Conservation (phyloP, 1,284 basidiomycete species). For the Boletus holoroseus region DNA sequence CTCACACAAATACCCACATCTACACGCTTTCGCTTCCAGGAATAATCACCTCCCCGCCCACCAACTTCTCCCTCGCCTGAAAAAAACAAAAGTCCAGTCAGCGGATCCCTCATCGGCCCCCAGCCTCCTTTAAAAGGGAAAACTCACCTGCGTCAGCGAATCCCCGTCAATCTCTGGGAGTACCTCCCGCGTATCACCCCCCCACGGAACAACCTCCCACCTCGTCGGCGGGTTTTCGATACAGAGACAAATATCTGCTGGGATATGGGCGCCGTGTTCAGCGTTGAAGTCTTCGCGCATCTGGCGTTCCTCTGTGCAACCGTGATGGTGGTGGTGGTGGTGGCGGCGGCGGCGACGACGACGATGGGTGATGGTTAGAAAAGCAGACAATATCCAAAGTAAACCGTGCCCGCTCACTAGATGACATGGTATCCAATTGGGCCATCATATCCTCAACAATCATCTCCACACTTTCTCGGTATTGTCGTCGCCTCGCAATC, state of each 20-base stretch:
- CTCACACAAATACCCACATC: neutral
- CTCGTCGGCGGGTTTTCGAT: conserved; percentile 66
- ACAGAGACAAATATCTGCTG: conserved; percentile 69
- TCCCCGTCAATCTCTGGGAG: conserved; percentile 57
- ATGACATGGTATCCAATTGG: conserved; percentile 55
- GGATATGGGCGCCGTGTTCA: conserved; percentile 64
- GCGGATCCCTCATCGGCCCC: neutral
- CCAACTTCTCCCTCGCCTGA: conserved; percentile 23
- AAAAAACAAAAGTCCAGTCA: neutral
- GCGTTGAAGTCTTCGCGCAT: conserved; percentile 63
- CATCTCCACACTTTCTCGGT: conserved; percentile 57
- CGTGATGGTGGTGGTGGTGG: no score
- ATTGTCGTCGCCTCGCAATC: conserved; percentile 60
- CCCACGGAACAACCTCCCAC: conserved; percentile 57
- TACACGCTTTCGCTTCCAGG: conserved; percentile 25
- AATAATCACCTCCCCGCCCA: conserved; percentile 10
- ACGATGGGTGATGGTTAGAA: neutral
- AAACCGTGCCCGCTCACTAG: conserved; percentile 43
- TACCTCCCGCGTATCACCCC: conserved; percentile 48
- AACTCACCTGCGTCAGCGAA: conserved; percentile 48
- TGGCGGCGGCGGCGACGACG: no score
- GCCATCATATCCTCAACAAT: conserved; percentile 60
- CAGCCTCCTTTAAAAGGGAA: neutral
- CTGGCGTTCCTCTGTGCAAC: conserved; percentile 55
- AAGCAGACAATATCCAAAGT: neutral